These are phyloP conservation scores for Polyplosphaeria fusca DNA, from an alignment of 495 filamentous ascomycete species.

Conservation along the genomic window DNA sequence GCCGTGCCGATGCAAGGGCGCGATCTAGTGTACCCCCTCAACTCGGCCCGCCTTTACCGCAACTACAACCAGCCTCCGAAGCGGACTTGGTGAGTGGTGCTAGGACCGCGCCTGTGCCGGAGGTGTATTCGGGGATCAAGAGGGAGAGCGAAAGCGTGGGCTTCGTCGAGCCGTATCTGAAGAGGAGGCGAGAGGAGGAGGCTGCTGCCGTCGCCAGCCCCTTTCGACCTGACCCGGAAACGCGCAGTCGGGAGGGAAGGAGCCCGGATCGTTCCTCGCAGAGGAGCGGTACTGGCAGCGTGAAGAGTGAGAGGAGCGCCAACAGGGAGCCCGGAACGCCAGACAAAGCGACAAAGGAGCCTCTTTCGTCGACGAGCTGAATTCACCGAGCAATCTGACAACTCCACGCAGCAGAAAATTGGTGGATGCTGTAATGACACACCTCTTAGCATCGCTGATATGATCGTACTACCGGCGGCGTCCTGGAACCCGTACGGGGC, in stretches of 20 bases:
- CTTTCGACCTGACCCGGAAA: slow-evolving; percentile 5
- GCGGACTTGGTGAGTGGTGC: slow-evolving; percentile 15
- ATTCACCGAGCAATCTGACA: no score
- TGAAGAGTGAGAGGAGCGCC: slow-evolving; percentile 19
- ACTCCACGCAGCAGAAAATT: no score
- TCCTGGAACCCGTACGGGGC: no score
- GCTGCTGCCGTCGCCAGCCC: not conserved
- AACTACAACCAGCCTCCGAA: slow-evolving; percentile 26
- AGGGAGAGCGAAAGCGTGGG: slow-evolving; percentile 21
- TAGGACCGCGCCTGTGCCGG: slow-evolving; percentile 10
- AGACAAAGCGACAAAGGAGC: slow-evolving; percentile 6
- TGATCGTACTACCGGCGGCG: no score
- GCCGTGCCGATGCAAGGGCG: slow-evolving; percentile 17
- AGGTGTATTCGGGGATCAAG: slow-evolving; percentile 19
- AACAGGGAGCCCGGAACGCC: slow-evolving; percentile 20
- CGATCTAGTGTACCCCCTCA: slow-evolving; percentile 32
- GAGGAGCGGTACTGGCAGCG: slow-evolving; percentile 23
- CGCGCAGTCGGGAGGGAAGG: slow-evolving; percentile 15
- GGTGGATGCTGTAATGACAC: no score
- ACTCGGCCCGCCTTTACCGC: slow-evolving; percentile 18
- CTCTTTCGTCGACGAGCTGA: not conserved
- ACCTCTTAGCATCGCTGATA: slow-evolving; percentile 20
- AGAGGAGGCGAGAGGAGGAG: slow-evolving; percentile 27
- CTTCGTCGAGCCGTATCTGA: slow-evolving; percentile 25
- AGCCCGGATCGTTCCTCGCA: slow-evolving; percentile 29